Evolutionary conservation across 495 filamentous ascomycete genomes (phyloP).

Genomic region (Aspergillus conjunctus): DNA sequence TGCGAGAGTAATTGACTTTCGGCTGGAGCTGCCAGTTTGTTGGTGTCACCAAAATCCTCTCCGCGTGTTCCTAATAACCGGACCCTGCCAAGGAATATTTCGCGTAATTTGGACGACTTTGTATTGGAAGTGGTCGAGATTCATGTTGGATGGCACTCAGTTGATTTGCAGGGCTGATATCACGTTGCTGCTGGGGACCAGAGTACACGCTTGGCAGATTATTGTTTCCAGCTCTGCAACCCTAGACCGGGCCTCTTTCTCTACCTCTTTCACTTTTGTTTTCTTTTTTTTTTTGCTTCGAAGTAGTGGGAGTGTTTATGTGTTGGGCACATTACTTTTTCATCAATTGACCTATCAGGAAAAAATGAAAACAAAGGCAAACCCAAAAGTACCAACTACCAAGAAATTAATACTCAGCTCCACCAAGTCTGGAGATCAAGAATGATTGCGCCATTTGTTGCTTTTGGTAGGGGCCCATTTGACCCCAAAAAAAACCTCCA

Average conservation of each 20-base stretch:
- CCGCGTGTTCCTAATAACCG: neutral
- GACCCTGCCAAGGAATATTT: neutral
- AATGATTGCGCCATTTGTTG: too few relatives aligned
- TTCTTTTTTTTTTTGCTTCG: too few relatives aligned
- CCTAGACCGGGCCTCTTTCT: neutral
- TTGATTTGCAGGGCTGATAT: neutral
- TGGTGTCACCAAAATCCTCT: neutral
- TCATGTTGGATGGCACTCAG: neutral
- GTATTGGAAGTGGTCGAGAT: neutral
- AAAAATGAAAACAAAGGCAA: too few relatives aligned
- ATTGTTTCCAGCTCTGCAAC: neutral
- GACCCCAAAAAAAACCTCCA: too few relatives aligned
- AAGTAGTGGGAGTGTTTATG: neutral
- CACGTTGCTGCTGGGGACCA: neutral
- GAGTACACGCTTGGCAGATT: constrained; percentile 1
- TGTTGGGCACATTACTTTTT: neutral
- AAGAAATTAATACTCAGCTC: too few relatives aligned
- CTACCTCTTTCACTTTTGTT: neutral
- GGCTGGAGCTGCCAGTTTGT: neutral
- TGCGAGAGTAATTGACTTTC: neutral
- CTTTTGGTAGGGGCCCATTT: too few relatives aligned
- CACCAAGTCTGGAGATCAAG: too few relatives aligned
- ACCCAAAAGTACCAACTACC: too few relatives aligned
- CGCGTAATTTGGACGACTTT: constrained; percentile 1
- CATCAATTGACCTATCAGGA: neutral